phyloP scores from a whole-genome alignment of 208 protist genomes.

The Tritrichomonas foetus region DNA sequence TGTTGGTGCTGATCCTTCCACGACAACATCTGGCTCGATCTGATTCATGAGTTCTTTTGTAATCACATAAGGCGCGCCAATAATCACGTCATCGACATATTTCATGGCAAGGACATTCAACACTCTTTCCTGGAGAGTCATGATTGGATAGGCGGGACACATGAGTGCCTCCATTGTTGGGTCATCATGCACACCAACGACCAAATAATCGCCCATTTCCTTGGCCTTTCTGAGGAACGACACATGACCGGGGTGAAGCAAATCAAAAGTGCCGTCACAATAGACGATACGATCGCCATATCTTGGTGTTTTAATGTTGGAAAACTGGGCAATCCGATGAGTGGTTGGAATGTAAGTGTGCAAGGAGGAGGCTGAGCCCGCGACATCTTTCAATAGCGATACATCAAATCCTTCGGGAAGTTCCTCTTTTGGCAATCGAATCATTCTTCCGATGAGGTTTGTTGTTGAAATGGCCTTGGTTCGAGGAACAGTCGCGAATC shows the following conservation, averaged over 20 bases:
- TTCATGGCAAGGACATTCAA: constrained; percentile 83
- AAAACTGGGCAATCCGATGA: too few relatives aligned
- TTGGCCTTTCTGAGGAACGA: constrained; percentile 74
- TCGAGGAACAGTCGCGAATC: constrained; percentile 76
- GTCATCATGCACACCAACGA: constrained; percentile 91
- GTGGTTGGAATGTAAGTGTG: constrained; percentile 69
- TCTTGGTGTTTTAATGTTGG: constrained; percentile 59
- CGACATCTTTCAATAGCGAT: neutral
- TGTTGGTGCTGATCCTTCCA: neutral
- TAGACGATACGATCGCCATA: constrained; percentile 81
- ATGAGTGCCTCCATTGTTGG: too few relatives aligned
- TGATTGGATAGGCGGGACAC: too few relatives aligned
- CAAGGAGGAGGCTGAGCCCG: neutral
- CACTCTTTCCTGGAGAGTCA: constrained; percentile 92
- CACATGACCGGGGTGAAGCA: constrained; percentile 69
- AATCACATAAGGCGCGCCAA: constrained; percentile 84
- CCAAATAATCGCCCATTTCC: constrained; percentile 78
- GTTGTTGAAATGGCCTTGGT: constrained; percentile 93
- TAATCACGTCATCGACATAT: constrained; percentile 93
- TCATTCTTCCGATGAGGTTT: constrained; percentile 89
- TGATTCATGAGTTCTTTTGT: constrained; percentile 73
- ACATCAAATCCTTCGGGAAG: constrained; percentile 25
- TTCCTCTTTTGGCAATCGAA: constrained; percentile 76
- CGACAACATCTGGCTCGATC: neutral
- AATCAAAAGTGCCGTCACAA: constrained; percentile 88